phyloP scores from a whole-genome alignment of 1,139 yeast species.

The Magnusiomyces fungicola region DNA sequence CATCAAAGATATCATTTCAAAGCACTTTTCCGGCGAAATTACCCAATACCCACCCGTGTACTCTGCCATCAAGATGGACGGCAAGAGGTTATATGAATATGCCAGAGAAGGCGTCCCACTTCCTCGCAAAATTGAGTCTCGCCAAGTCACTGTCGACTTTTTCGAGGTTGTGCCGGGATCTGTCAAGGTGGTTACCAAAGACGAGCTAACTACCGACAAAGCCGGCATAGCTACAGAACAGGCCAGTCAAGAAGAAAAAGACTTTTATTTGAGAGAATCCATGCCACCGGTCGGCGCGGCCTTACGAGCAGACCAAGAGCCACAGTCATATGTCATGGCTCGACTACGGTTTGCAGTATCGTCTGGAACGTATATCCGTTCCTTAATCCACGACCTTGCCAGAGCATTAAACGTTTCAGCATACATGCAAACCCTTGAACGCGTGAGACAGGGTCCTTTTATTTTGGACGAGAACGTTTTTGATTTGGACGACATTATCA shows the following conservation, averaged over 20 bases:
- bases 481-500: slow-evolving; percentile 50
- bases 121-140: slow-evolving; percentile 70
- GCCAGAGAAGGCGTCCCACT: slow-evolving; percentile 84
- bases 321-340: slow-evolving; percentile 24
- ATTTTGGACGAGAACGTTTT: slow-evolving; percentile 64
- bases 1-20: slow-evolving; percentile 41
- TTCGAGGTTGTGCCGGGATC: slow-evolving; percentile 46
- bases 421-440: slow-evolving; percentile 77
- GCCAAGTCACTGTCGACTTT: slow-evolving; percentile 58
- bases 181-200: not conserved
- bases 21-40: slow-evolving; percentile 66
- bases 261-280: slow-evolving; percentile 3
- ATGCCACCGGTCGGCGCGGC: not conserved
- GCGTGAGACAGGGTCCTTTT: slow-evolving; percentile 81
- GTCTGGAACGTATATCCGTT: slow-evolving; percentile 92
- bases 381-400: slow-evolving; percentile 84
- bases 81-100: slow-evolving; percentile 88
- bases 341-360: slow-evolving; percentile 76
- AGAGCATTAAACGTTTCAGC: slow-evolving; percentile 74
- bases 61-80: slow-evolving; percentile 91
- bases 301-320: not conserved
- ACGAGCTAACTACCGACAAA: not conserved
- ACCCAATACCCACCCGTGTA: slow-evolving; percentile 92
- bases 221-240: slow-evolving; percentile 34
- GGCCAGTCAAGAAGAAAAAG: slow-evolving; percentile 33